These are phyloP conservation scores for Litsea cubeba DNA, from an alignment of 164 flowering plant species.

Conservation along the genomic window DNA sequence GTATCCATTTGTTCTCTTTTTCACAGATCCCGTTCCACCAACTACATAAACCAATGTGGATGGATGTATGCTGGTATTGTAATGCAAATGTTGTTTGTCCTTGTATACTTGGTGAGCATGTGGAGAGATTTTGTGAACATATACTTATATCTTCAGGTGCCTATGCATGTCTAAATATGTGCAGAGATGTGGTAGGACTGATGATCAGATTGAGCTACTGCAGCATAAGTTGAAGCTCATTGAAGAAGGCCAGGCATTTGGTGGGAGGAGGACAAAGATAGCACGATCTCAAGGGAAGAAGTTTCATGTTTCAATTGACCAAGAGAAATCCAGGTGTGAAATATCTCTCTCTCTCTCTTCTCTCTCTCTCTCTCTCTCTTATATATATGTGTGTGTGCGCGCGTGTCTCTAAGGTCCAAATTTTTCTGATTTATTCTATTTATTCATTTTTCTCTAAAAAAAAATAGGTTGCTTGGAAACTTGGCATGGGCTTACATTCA, in stretches of 20 bases:
- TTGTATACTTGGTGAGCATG: too few relatives aligned
- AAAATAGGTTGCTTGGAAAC: constrained; percentile 70
- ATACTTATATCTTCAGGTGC: not conserved
- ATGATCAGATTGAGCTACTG: constrained; percentile 75
- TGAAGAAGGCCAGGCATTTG: constrained; percentile 55
- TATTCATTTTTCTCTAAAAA: not conserved
- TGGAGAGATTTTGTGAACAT: not conserved
- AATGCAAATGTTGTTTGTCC: too few relatives aligned
- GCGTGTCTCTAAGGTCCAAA: not conserved
- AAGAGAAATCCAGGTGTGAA: constrained; percentile 67
- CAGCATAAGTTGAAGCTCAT: constrained; percentile 51
- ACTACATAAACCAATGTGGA: too few relatives aligned
- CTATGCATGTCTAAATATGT: not conserved
- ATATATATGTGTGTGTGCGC: not conserved
- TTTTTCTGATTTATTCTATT: not conserved
- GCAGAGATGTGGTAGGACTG: constrained; percentile 70
- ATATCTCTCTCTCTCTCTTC: too few relatives aligned
- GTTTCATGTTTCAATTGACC: constrained; percentile 54
- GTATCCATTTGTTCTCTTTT: too few relatives aligned
- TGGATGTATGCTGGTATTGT: too few relatives aligned
- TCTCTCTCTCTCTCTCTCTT: too few relatives aligned
- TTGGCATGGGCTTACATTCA: constrained; percentile 91
- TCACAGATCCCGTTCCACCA: too few relatives aligned
- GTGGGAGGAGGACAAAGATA: constrained; percentile 52
- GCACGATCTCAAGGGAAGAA: constrained; percentile 79